Conservation (phyloP, 2,329 filamentous ascomycete species). For the Cercospora sp. region DNA sequence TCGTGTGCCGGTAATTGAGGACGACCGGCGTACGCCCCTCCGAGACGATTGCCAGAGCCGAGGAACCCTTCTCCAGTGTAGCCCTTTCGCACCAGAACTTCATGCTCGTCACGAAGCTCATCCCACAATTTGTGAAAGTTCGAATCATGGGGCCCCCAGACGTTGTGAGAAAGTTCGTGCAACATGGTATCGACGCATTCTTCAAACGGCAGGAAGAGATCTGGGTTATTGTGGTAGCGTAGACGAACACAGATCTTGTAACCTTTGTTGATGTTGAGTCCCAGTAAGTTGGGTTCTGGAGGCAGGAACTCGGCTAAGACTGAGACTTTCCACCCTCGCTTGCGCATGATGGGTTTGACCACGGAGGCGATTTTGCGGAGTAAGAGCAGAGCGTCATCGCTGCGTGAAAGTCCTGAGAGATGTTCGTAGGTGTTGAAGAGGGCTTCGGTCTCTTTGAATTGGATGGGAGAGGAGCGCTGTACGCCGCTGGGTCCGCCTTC, state of each 20-base stretch:
- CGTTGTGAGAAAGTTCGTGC: constrained; percentile 88
- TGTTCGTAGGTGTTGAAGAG: constrained; percentile 55
- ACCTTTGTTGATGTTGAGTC: constrained; percentile 75
- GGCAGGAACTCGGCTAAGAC: constrained; percentile 86
- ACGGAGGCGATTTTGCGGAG: constrained; percentile 81
- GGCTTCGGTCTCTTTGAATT: constrained; percentile 49
- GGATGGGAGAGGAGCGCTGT: constrained; percentile 38
- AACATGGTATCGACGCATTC: constrained; percentile 86
- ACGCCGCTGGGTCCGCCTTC: constrained; percentile 38
- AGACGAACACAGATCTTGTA: constrained; percentile 80
- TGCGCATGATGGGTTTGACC: constrained; percentile 94
- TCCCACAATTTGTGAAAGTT: constrained; percentile 87
- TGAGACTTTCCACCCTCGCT: constrained; percentile 75
- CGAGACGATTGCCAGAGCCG: constrained; percentile 70
- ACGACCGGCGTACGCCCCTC: constrained; percentile 53
- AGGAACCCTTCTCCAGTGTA: constrained; percentile 91
- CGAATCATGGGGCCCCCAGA: constrained; percentile 77
- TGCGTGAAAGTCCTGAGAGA: constrained; percentile 47
- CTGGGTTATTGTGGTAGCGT: constrained; percentile 71
- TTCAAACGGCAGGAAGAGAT: constrained; percentile 78
- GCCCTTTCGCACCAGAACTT: constrained; percentile 73
- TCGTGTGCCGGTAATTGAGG: constrained; percentile 68
- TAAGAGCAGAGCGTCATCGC: constrained; percentile 54
- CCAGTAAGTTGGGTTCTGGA: constrained; percentile 69
- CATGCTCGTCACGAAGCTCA: constrained; percentile 81